A percentile compares a stretch with the other conserved stretches of the same genome.
These are phyloP conservation scores for Orychophragmus violaceus DNA, from an alignment of 345 rosid species.

Conservation along the genomic window DNA sequence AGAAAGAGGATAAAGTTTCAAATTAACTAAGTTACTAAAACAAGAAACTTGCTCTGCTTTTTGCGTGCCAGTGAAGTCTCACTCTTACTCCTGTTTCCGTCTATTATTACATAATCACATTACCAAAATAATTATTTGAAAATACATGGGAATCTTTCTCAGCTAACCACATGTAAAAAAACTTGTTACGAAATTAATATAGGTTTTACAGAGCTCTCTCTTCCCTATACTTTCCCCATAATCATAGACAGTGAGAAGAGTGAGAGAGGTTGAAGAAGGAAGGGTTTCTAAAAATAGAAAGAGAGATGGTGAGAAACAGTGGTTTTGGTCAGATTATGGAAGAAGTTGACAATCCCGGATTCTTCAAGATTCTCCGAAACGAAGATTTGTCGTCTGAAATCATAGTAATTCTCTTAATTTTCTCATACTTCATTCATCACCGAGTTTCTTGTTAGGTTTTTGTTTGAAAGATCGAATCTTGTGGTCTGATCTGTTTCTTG, in stretches of 20 bases:
- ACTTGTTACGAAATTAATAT: not conserved
- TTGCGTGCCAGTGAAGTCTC: conserved; percentile 15
- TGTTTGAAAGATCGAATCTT: not conserved
- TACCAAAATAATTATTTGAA: conserved; percentile 3
- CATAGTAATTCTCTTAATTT: not conserved
- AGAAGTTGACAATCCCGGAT: not conserved
- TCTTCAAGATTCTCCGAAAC: conserved; percentile 13
- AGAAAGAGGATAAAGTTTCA: not conserved
- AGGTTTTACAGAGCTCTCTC: not conserved
- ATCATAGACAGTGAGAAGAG: not conserved
- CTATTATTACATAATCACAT: not conserved
- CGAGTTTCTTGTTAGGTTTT: not conserved
- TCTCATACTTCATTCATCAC: not conserved
- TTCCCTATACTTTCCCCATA: not conserved
- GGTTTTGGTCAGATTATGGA: conserved; percentile 4
- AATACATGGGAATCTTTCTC: not conserved
- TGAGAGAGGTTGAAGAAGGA: not conserved
- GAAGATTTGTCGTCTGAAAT: not conserved
- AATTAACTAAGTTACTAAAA: conserved; percentile 19
- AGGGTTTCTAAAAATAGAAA: not conserved
- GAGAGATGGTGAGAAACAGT: conserved; percentile 11
- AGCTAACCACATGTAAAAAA: conserved; percentile 6
- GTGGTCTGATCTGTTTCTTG: not conserved
- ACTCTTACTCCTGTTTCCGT: not conserved
- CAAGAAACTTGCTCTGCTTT: conserved; percentile 19